Base-by-base conservation (phyloP, 2,329 filamentous ascomycete species). In the Neopestalotiopsis rosae region DNA sequence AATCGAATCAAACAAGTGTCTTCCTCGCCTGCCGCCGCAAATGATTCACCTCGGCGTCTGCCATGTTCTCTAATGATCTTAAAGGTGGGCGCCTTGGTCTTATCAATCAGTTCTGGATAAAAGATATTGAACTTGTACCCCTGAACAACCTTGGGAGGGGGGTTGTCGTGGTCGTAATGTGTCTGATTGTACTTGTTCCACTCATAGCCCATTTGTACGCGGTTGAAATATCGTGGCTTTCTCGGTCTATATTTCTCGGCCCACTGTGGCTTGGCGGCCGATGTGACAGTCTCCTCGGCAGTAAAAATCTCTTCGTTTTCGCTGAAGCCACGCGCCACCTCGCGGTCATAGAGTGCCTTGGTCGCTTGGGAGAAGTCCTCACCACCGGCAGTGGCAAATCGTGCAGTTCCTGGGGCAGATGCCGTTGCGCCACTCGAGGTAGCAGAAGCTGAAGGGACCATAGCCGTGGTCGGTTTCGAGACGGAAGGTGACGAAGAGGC, bases 151-250 rank as follows among this genome's bases (percentile, higher is more conserved):
- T 97, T 98, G 32, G 96, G 96, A 1, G 96, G 96, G 2, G 96
- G 96, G 76, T 98, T 98, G 78, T 98, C 95, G 80, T 98, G 94
- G 80, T 98, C 96, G 83, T 99, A 99, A 82, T 99, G 96, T 13
- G 96, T 99, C 82, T 99, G 96, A 78, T 99, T 99, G 87, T 99
- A 99, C 82, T 99, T 99, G 86, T 99, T 99, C 96, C 96, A 99
- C 81, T 99, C 96, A 80, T 98, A 99, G 66, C 96, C 96, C 93
- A 98, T 98, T 81, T 97, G 95, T 61, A 98, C 95, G 56, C 96
- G 92, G 79, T 98, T 98, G 87, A 99, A 99, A 82, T 98, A 98
- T 70, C 92, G 90, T 13, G 96, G 96, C 81, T 98, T 99, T 71
- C 96, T 89, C 7, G 95, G 94, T 52, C 92, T 89, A 80, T 97